Evolutionary conservation across 441 rosid species (phyloP), one percentile per base, ranked within the genome.

Genomic region (Macaranga tanarius): DNA sequence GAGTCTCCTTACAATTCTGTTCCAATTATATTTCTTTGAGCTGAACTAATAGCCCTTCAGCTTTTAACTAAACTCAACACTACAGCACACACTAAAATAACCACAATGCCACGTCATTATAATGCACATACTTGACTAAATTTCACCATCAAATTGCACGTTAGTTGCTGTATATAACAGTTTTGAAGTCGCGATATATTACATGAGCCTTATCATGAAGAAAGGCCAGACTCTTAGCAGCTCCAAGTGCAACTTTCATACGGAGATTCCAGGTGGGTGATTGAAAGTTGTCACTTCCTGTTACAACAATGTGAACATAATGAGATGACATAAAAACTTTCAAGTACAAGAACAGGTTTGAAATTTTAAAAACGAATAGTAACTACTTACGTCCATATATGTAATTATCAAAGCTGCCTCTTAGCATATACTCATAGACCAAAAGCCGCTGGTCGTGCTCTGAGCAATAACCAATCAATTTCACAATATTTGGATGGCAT

Each of bases 161-260:
- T 28, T 28, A 28, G 31, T 3, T 28, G 3, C 3, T 28, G 31
- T 28, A 28, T 28, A 3, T 28, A 28, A 28, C 31, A 28, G n/a
- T n/a, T 73, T 90, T 94, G 67, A 90, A 85, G 81, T 94, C 97
- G 40, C 99, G 82, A 73, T 88, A 88, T 44, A 94, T 92, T 28
- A 94, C 97, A 83, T 89, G 86, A 28, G 86, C 95, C 42, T 91
- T 65, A 17, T 84, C 82, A 9, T 94, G 99, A 70, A 94, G 95
- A 86, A 88, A 94, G 1, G 94, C 97, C 23, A 94, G 84, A 19
- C 97, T 95, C 74, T 83, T 87, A 9, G 97, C 97, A 57, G 97
- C 97, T 74, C 86, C 99, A 48, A 87, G 85, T 10, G 94, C 97
- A 69, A 92, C 86, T 77, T 90, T 90, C 79, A 90, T 52, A 20